Percentiles rank a stretch among this genome's conserved stretches.
Conservation (phyloP, 2,329 filamentous ascomycete genomes). For the Apiospora hydei region DNA sequence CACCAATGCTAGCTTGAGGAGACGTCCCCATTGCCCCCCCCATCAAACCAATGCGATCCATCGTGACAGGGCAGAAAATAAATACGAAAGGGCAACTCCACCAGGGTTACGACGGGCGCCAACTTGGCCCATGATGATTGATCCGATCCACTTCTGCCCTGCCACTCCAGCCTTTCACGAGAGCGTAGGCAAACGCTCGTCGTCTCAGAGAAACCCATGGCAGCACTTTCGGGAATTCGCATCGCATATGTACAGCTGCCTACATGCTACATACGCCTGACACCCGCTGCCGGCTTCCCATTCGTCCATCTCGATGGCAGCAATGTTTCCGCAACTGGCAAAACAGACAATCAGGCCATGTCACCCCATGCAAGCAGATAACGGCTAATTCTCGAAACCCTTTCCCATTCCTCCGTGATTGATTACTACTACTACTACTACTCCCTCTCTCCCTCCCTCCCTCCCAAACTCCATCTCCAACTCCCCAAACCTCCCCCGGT, state of each 20-base stretch:
- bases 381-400: background rate
- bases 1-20: background rate
- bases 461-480: background rate
- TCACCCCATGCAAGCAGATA: background rate
- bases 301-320: background rate
- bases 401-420: background rate
- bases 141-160: no score
- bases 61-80: background rate
- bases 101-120: background rate
- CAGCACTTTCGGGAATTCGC: background rate
- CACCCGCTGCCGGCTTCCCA: background rate
- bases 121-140: background rate
- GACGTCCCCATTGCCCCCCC: background rate
- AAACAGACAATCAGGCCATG: background rate
- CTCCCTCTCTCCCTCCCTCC: background rate
- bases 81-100: background rate
- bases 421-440: background rate
- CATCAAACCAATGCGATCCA: background rate
- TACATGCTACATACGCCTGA: background rate
- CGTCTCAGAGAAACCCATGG: conserved; percentile 7
- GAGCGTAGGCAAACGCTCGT: conserved; percentile 1
- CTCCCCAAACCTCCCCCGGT: background rate
- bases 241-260: background rate
- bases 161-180: background rate
- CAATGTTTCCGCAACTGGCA: background rate